Conservation (phyloP, 2,329 filamentous ascomycete genomes). For the Dactylellina parvicollis region DNA sequence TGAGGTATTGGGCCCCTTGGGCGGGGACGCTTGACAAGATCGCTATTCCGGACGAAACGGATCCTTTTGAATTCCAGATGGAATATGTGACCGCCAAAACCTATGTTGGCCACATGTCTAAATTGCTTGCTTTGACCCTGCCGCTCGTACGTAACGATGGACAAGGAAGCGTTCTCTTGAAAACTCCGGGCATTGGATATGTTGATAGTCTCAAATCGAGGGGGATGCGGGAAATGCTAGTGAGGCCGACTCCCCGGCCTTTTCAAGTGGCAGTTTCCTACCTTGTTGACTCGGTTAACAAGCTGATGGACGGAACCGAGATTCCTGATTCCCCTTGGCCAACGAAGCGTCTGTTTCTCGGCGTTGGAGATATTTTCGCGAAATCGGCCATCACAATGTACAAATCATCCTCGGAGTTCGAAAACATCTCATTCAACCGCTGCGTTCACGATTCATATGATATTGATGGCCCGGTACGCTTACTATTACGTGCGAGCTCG, state of each 20-base stretch:
- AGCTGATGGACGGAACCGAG: neutral
- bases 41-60: neutral
- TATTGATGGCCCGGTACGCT: constrained; percentile 1
- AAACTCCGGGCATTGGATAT: neutral
- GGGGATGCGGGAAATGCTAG: constrained; percentile 1
- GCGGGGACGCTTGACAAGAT: constrained; percentile 1
- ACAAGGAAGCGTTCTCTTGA: constrained; percentile 34
- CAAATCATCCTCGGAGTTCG: constrained; percentile 4
- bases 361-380: constrained; percentile 12
- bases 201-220: constrained; percentile 4
- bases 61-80: no score
- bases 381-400: constrained; percentile 35
- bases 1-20: constrained; percentile 43
- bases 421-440: constrained; percentile 30
- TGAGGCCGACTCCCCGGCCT: constrained; percentile 19
- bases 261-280: neutral
- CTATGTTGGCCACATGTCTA: constrained; percentile 12
- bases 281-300: neutral
- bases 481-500: constrained; percentile 10
- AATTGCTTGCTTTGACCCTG: neutral
- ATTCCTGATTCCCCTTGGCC: constrained; percentile 18
- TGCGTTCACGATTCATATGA: constrained; percentile 9
- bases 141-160: constrained; percentile 36
- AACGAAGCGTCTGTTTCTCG: neutral
- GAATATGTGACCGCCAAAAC: constrained; percentile 13